phyloP scores from a whole-genome alignment of 768 basidiomycete species.

The Pilatotrama ljubarskyi region DNA sequence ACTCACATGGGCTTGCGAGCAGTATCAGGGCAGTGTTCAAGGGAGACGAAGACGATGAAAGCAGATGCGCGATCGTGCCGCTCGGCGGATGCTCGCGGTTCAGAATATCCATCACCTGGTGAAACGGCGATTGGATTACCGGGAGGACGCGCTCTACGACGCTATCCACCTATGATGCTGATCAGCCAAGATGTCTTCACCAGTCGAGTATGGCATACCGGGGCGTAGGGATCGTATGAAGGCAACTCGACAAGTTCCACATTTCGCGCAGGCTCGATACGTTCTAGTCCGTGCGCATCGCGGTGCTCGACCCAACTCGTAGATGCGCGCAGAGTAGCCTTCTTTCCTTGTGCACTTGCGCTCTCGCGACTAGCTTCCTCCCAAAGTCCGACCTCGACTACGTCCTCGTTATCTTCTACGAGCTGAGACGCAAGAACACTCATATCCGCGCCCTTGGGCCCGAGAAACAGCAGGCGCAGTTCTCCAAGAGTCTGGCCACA shows the following conservation, averaged over 20 bases:
- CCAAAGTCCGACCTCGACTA: constrained; percentile 63
- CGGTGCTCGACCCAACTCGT: constrained; percentile 73
- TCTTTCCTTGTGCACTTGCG: constrained; percentile 6
- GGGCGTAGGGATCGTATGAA: constrained; percentile 42
- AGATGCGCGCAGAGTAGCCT: constrained; percentile 50
- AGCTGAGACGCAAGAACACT: constrained; percentile 50
- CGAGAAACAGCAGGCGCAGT: constrained; percentile 56
- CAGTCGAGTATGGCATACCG: constrained; percentile 55
- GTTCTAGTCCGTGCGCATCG: constrained; percentile 65
- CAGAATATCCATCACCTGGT: constrained; percentile 51
- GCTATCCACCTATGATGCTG: constrained; percentile 16
- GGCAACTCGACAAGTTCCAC: constrained; percentile 59
- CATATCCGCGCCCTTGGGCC: constrained; percentile 44
- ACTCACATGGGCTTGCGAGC: constrained; percentile 49
- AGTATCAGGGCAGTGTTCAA: constrained; percentile 63
- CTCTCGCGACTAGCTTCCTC: constrained; percentile 48
- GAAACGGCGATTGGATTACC: constrained; percentile 58
- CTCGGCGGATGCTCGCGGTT: constrained; percentile 55
- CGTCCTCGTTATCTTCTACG: constrained; percentile 59
- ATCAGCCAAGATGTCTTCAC: neutral
- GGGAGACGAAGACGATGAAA: constrained; percentile 59
- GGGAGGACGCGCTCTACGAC: constrained; percentile 36
- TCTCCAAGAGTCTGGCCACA: constrained; percentile 71
- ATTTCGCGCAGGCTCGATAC: constrained; percentile 63
- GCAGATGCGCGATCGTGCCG: constrained; percentile 47